A percentile compares a stretch with the other conserved stretches of the same genome.
phyloP scores from a whole-genome alignment of 176 grass and related monocot species.

The Musa beccarii region DNA sequence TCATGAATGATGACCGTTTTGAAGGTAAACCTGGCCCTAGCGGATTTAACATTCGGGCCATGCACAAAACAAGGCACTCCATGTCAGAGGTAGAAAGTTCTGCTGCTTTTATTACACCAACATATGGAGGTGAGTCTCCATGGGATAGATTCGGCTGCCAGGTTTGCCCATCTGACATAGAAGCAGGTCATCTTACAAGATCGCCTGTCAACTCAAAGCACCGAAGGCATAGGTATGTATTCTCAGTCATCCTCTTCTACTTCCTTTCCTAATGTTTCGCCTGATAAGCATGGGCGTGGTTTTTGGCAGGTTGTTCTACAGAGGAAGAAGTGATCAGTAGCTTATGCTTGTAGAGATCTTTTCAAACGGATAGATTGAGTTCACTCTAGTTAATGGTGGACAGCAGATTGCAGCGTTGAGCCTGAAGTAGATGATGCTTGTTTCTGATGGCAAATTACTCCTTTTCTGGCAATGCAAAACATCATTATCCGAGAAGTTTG shows the following conservation, averaged over 20 bases:
- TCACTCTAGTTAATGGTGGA: neutral
- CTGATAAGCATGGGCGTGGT: conserved; percentile 16
- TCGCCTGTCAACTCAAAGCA: conserved; percentile 12
- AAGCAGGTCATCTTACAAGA: conserved; percentile 4
- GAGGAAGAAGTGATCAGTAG: conserved; percentile 10
- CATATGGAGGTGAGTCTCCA: neutral
- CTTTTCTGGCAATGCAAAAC: too few species aligned
- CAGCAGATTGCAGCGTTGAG: neutral
- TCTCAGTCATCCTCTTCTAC: neutral
- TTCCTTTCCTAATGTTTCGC: neutral
- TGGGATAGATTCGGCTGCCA: conserved; percentile 2
- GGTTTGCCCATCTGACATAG: conserved; percentile 4
- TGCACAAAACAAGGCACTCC: neutral
- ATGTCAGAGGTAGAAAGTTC: neutral
- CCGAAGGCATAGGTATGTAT: conserved; percentile 15
- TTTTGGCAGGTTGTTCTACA: conserved; percentile 23
- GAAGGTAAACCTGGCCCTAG: neutral
- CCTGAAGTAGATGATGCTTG: neutral
- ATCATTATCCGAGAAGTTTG: neutral
- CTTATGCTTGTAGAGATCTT: neutral
- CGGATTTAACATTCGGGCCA: neutral
- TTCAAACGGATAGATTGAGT: neutral
- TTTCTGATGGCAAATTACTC: neutral
- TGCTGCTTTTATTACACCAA: neutral
- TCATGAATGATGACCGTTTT: neutral